Evolutionary conservation across 2,329 filamentous ascomycete genomes (phyloP), one percentile per base, ranked within the genome.

Genomic region (Fusarium domesticum): DNA sequence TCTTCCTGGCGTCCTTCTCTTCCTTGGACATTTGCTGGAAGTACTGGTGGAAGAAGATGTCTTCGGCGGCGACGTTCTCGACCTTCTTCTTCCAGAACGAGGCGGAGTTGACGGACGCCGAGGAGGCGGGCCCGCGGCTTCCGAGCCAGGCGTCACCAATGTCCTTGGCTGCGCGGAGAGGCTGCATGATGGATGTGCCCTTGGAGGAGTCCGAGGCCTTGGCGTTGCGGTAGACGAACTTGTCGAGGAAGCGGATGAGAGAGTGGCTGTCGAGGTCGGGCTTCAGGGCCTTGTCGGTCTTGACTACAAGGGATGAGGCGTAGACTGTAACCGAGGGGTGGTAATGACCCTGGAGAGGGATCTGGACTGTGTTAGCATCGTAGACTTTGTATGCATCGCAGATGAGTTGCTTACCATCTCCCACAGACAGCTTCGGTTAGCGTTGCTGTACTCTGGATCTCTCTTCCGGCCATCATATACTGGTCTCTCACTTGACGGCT

Each of bases 21-120:
- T 76, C 71, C 67, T 83, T 89, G 51, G 83, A 82, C 43, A 87
- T 70, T 50, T 84, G 80, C 48, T 81, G 84, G 70, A 98, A 98
- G 79, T 98, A 98, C 55, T 89, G 84, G 68, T 98, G 93, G 80
- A 98, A 98, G 80, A 98, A 98, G 31, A 90, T 87, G 64, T 98
- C 93, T 54, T 98, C 91, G 1, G 84, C 89, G 3, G 87, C 84
- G 35, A 98, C 85, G 42, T 97, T 84, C 52, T 89, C 84, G n/a
- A 80, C 76, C 71, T 89, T 91, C 79, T 89, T 89, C 60, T 84
- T 85, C 89, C 90, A 96, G 75, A 98, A 98, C 3, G 81, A 75
- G 51, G 95, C 87, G 1, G 85, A 85, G 69, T 98, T 98, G 66
- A 98, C 77, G 6, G 70, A 64, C 7, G 64, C 56, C 41, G 64